These are phyloP conservation scores for Metschnikowia noctiluminum DNA, from an alignment of 805 yeast species.

Conservation along the genomic window DNA sequence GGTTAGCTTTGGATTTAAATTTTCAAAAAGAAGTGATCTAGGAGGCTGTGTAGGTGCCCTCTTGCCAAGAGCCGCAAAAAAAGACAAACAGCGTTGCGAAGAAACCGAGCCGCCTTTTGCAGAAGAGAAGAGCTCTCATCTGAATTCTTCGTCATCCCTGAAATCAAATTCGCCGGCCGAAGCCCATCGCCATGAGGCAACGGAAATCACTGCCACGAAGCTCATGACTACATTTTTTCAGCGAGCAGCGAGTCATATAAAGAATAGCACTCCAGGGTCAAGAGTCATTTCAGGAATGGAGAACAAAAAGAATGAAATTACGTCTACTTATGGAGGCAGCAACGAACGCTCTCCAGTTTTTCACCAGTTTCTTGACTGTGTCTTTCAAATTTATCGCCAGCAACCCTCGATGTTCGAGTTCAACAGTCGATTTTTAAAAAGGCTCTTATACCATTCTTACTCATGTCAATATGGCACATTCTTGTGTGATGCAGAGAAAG, in stretches of 20 bases:
- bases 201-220: conserved; percentile 17
- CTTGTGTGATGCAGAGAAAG: conserved; percentile 69
- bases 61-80: conserved; percentile 20
- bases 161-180: neutral
- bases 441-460: conserved; percentile 82
- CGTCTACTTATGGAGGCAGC: conserved; percentile 30
- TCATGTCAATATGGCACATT: conserved; percentile 96
- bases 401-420: conserved; percentile 75
- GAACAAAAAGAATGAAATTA: neutral
- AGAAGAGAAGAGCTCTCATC: neutral
- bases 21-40: conserved; percentile 79
- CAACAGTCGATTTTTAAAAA: conserved; percentile 80
- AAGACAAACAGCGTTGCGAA: conserved; percentile 12
- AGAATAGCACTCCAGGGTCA: conserved; percentile 33
- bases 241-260: conserved; percentile 40
- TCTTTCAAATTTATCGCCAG: conserved; percentile 73
- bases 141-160: neutral
- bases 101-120: conserved; percentile 1
- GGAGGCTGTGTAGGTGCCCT: conserved; percentile 48
- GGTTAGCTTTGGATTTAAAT: conserved; percentile 91
- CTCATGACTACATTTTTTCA: conserved; percentile 34
- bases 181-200: neutral
- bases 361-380: conserved; percentile 90
- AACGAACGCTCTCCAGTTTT: conserved; percentile 72
- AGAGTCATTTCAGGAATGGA: conserved; percentile 20